Evolutionary conservation across 73 alveolate species (phyloP), one percentile per base, ranked within the genome.

Genomic region (Paramecium tetraurelia): DNA sequence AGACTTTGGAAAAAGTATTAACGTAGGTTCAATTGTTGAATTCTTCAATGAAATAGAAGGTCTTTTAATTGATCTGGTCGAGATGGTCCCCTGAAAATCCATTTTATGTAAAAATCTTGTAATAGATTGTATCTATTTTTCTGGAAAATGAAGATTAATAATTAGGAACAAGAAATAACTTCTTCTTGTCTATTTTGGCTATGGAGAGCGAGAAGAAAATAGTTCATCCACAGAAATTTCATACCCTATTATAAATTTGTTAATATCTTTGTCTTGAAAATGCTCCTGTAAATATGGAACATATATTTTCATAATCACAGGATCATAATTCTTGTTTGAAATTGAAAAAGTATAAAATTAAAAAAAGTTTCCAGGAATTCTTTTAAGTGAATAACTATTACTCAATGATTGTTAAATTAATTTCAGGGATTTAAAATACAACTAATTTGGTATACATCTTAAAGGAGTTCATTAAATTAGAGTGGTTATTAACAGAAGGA

Each of bases 251-350:
- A 40, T 35, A 75, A 35, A 75, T 75, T 16, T 75, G 41, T 35
- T 40, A 75, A 75, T 75, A 75, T 75, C 59, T 75, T 5, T 75
- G 87, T 75, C 59, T 75, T 33, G 87, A 75, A 31, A 75, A 75
- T 75, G 58, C 58, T 3, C 33, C 58, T 36, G 48, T 75, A 33
- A 44, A 75, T 40, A 33, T 75, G 38, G 59, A 36, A 9, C 1
- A 33, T 5, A 75, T 75, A 75, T 75, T 75, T 12, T 33, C 43
- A 33, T 33, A 5, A 33, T 31, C 22, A 11, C 12, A 33, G 16
- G 38, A n/a, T n/a, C n/a, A 9, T 11, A 31, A 29, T 31, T n/a
- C 41, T 35, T 31, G 41, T 36, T 75, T 33, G 18, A 21, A 36
- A 36, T 44, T 75, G n/a, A 33, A 75, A 40, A 0, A 36, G n/a